These are phyloP conservation scores for Cryphonectria carpinicola DNA, from an alignment of 2,329 filamentous ascomycete species.

Conservation along the genomic window DNA sequence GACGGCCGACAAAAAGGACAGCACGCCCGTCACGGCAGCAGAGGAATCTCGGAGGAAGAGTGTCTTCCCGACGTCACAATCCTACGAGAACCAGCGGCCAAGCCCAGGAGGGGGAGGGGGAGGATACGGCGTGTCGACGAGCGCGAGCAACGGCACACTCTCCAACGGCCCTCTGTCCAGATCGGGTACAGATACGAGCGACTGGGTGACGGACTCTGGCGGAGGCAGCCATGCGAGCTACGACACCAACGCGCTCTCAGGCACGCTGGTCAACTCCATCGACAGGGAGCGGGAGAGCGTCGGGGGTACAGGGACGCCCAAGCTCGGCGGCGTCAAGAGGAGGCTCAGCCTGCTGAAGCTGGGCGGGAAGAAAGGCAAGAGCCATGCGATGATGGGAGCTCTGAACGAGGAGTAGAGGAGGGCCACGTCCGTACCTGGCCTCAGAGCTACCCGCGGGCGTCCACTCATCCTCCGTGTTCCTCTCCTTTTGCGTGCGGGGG, in stretches of 20 bases:
- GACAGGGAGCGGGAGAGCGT: conserved; percentile 33
- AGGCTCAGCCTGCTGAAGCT: conserved; percentile 78
- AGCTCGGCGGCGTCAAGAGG: conserved; percentile 72
- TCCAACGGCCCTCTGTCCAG: conserved; percentile 13
- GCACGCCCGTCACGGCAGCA: conserved; percentile 23
- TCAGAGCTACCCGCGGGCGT: background rate
- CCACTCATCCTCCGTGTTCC: background rate
- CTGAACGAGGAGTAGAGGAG: conserved; percentile 57
- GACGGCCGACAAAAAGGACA: conserved; percentile 39
- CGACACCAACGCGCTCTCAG: conserved; percentile 27
- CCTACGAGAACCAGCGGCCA: conserved; percentile 35
- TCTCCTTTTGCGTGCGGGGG: background rate
- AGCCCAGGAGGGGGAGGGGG: background rate
- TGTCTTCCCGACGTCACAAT: conserved; percentile 49
- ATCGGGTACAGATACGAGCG: conserved; percentile 31
- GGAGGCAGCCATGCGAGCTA: conserved; percentile 32
- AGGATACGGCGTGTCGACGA: conserved; percentile 6
- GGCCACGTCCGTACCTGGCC: background rate
- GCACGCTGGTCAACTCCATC: conserved; percentile 25
- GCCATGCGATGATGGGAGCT: conserved; percentile 55
- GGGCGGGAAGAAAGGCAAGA: conserved; percentile 69
- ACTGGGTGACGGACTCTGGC: conserved; percentile 40
- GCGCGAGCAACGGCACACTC: conserved; percentile 22
- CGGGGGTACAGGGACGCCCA: conserved; percentile 41
- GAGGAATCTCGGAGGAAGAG: conserved; percentile 46